phyloP scores from a whole-genome alignment of 768 basidiomycete genomes.

The Podaxis sp. region DNA sequence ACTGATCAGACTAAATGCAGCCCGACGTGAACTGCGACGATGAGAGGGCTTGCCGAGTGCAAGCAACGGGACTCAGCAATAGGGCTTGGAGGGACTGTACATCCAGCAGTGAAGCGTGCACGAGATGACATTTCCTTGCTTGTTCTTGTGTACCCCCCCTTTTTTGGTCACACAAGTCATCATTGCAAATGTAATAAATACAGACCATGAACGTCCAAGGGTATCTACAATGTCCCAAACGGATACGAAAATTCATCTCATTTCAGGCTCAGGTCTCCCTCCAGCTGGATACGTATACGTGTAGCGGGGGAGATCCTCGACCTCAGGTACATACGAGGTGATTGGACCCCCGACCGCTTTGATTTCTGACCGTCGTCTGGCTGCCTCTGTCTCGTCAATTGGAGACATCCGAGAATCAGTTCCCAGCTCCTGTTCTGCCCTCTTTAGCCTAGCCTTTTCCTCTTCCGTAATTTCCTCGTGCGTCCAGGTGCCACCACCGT shows the following conservation, averaged over 20 bases:
- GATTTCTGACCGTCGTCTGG: conserved; percentile 14
- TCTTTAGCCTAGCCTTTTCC: conserved; percentile 29
- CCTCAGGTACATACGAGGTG: background rate
- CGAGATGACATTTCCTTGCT: conserved; percentile 6
- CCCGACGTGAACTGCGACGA: background rate
- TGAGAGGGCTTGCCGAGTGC: background rate
- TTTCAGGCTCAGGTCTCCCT: background rate
- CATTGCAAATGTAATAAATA: background rate
- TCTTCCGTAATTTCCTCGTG: conserved; percentile 29
- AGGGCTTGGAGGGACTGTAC: background rate
- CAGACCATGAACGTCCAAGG: background rate
- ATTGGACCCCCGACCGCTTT: conserved; percentile 7
- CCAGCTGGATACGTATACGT: background rate
- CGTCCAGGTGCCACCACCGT: conserved; percentile 37
- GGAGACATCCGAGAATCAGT: background rate
- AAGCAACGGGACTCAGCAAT: background rate
- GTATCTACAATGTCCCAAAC: background rate
- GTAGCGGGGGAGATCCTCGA: conserved; percentile 9
- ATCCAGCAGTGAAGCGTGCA: background rate
- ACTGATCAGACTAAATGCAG: conserved; percentile 7
- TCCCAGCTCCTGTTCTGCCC: conserved; percentile 17
- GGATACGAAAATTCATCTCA: background rate
- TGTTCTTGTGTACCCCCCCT: conserved; percentile 9
- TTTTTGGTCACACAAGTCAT: conserved; percentile 6
- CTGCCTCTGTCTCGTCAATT: conserved; percentile 15